These are phyloP conservation scores for Sporothrix euskadiensis DNA, from an alignment of 2,329 filamentous ascomycete genomes.

Conservation along the genomic window DNA sequence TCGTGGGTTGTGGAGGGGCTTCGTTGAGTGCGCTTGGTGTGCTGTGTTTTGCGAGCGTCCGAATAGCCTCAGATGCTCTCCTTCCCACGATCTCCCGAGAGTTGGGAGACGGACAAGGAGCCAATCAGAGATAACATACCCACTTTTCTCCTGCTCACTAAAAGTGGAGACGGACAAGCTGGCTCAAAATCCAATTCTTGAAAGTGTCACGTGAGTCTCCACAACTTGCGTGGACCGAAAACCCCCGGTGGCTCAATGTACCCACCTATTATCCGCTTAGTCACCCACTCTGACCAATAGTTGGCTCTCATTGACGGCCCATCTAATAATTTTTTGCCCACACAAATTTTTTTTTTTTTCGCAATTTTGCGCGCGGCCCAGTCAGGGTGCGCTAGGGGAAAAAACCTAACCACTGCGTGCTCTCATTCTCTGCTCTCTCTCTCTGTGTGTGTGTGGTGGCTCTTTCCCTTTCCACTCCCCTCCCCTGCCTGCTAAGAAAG, in stretches of 20 bases:
- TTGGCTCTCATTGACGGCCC: not conserved
- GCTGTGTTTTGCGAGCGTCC: not conserved
- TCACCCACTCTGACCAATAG: not conserved
- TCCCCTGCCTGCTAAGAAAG: constrained; percentile 21
- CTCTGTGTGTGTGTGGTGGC: not conserved
- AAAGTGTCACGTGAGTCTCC: not conserved
- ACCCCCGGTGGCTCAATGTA: not conserved
- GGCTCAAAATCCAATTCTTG: not conserved
- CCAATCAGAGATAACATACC: not conserved
- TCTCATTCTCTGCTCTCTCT: not conserved
- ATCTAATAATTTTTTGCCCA: constrained; percentile 32
- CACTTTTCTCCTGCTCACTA: not conserved
- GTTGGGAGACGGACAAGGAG: not conserved
- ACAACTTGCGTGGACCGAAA: not conserved
- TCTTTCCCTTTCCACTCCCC: not conserved
- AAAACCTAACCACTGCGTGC: constrained; percentile 27
- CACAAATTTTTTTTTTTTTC: constrained; percentile 33
- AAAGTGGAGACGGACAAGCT: not conserved
- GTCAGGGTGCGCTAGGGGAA: constrained; percentile 26
- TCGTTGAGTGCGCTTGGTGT: not conserved
- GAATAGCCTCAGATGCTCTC: not conserved
- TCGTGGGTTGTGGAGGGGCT: not conserved
- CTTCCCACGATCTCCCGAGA: constrained; percentile 4
- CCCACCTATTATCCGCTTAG: constrained; percentile 8
- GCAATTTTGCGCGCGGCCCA: constrained; percentile 27